Percentiles rank a stretch among this genome's conserved stretches.
These are phyloP conservation scores for Tilletia horrida DNA, from an alignment of 1,284 basidiomycete genomes.

Conservation along the genomic window DNA sequence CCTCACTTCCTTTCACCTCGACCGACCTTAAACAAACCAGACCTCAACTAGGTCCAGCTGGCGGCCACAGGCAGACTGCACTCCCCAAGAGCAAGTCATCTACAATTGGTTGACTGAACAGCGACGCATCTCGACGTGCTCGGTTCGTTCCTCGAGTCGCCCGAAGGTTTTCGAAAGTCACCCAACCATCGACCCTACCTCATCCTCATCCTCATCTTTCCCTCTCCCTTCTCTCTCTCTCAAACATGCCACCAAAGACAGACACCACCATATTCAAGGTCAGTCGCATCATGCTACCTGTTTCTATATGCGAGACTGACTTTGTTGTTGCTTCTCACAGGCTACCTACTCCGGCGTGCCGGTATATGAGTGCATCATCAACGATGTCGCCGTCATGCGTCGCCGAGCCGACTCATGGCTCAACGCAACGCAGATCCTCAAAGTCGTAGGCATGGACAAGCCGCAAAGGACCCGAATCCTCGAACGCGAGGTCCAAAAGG, in stretches of 20 bases:
- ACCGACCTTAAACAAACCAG: too few relatives aligned
- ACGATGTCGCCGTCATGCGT: slow-evolving; percentile 80
- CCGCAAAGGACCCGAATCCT: slow-evolving; percentile 95
- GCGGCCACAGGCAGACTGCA: too few relatives aligned
- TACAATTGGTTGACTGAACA: too few relatives aligned
- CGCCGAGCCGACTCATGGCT: slow-evolving; percentile 86
- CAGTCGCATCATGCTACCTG: not conserved
- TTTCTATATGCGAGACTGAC: not conserved
- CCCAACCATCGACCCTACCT: too few relatives aligned
- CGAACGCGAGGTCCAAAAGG: slow-evolving; percentile 97
- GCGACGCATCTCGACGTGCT: too few relatives aligned
- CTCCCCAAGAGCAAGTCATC: too few relatives aligned
- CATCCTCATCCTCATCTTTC: too few relatives aligned
- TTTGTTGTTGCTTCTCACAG: slow-evolving; percentile 25
- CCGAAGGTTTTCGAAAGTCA: too few relatives aligned
- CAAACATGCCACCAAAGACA: slow-evolving; percentile 18
- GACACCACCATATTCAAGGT: slow-evolving; percentile 23
- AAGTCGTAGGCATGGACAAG: slow-evolving; percentile 98
- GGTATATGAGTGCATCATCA: slow-evolving; percentile 57
- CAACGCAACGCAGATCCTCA: slow-evolving; percentile 98
- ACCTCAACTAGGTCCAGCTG: too few relatives aligned
- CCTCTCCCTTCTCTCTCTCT: too few relatives aligned
- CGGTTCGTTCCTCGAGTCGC: too few relatives aligned
- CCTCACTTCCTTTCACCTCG: too few relatives aligned
- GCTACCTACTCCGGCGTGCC: slow-evolving; percentile 58